Percentiles rank a stretch among this genome's conserved stretches.
Conservation (phyloP, 1,284 basidiomycete genomes). For the Coniophora puteana region DNA sequence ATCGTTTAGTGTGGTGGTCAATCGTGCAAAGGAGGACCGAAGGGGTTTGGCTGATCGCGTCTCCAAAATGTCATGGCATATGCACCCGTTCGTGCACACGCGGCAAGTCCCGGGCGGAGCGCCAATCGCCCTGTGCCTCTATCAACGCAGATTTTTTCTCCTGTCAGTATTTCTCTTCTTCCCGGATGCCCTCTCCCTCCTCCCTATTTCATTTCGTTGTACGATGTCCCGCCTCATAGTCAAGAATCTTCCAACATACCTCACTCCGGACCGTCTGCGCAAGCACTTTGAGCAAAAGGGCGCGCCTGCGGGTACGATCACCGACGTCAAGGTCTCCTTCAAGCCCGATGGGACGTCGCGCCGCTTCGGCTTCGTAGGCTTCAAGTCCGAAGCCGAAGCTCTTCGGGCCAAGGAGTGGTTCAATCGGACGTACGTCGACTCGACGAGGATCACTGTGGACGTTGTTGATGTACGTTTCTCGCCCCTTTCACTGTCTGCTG, state of each 20-base stretch:
- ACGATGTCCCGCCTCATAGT: constrained; percentile 88
- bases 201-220: neutral
- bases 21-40: too few relatives aligned
- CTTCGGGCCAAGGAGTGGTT: constrained; percentile 79
- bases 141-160: neutral
- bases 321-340: constrained; percentile 83
- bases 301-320: constrained; percentile 70
- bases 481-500: neutral
- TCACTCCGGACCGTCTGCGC: constrained; percentile 64
- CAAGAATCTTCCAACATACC: constrained; percentile 80
- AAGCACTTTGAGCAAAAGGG: constrained; percentile 66
- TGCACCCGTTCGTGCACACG: neutral
- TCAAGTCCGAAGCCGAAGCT: constrained; percentile 80
- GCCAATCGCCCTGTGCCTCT: constrained; percentile 3
- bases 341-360: constrained; percentile 79
- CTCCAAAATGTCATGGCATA: neutral
- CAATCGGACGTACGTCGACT: constrained; percentile 78
- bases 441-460: constrained; percentile 72
- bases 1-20: constrained; percentile 20
- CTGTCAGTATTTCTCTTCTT: neutral
- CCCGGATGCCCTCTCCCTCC: neutral
- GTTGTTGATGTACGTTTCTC: constrained; percentile 66
- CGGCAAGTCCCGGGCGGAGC: constrained; percentile 26
- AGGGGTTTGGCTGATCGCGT: neutral
- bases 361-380: constrained; percentile 92